phyloP scores from a whole-genome alignment of 1,284 basidiomycete genomes.

The Trichosporon inkin region DNA sequence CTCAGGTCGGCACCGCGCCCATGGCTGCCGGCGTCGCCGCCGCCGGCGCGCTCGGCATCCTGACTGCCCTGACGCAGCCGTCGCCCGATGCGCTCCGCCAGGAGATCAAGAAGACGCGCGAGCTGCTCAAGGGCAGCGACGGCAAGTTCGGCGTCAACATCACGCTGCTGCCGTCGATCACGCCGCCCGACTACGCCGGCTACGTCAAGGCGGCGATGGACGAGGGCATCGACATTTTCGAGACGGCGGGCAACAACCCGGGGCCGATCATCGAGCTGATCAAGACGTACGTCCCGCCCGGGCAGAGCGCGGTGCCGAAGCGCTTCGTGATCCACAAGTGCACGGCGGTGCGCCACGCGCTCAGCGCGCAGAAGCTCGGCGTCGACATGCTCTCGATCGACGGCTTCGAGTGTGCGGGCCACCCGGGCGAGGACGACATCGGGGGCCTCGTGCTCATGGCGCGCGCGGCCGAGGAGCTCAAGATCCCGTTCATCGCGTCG shows the following conservation, averaged over 20 bases:
- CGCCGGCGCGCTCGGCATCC: conserved; percentile 79
- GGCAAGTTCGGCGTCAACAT: conserved; percentile 90
- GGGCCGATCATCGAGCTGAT: conserved; percentile 74
- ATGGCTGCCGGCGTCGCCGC: conserved; percentile 68
- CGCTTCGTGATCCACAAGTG: conserved; percentile 88
- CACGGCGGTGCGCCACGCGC: conserved; percentile 77
- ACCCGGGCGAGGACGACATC: conserved; percentile 93
- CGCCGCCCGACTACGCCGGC: conserved; percentile 80
- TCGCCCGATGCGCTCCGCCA: conserved; percentile 73
- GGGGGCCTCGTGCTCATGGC: conserved; percentile 87
- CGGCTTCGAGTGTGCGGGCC: conserved; percentile 88
- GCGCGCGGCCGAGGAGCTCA: conserved; percentile 77
- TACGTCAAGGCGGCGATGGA: conserved; percentile 77
- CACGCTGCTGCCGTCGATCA: conserved; percentile 82
- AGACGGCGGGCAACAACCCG: conserved; percentile 89
- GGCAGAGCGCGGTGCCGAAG: conserved; percentile 24
- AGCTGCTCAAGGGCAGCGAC: conserved; percentile 56
- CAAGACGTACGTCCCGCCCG: conserved; percentile 55
- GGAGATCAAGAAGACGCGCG: conserved; percentile 73
- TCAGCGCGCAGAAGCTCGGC: conserved; percentile 71
- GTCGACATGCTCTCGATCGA: conserved; percentile 84
- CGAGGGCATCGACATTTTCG: conserved; percentile 83
- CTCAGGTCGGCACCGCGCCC: conserved; percentile 43
- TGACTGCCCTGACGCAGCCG: conserved; percentile 83
- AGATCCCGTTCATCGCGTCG: conserved; percentile 81